Evolutionary conservation across 2,329 filamentous ascomycete species (phyloP).

Genomic region (Blumeria graminis): DNA sequence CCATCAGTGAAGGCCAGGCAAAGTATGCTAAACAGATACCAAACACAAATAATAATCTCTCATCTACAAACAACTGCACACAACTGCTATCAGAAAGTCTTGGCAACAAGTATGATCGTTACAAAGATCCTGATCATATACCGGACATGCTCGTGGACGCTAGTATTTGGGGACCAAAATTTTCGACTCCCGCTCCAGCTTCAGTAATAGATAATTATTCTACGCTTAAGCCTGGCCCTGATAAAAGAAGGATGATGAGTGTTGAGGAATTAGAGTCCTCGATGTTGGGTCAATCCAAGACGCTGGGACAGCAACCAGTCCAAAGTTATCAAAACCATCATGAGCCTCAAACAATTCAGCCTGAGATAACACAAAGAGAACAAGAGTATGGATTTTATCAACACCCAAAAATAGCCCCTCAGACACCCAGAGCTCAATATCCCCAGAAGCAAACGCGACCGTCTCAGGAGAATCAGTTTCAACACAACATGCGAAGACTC

Average conservation of each 20-base stretch:
- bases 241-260: slow-evolving; percentile 64
- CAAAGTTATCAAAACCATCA: slow-evolving; percentile 12
- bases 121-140: slow-evolving; percentile 60
- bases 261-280: slow-evolving; percentile 90
- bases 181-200: slow-evolving; percentile 26
- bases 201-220: slow-evolving; percentile 9
- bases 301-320: slow-evolving; percentile 17
- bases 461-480: slow-evolving; percentile 6
- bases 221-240: slow-evolving; percentile 14
- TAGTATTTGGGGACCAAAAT: slow-evolving; percentile 67
- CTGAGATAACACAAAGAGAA: slow-evolving; percentile 6
- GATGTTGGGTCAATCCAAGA: slow-evolving; percentile 49
- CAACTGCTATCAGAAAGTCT: slow-evolving; percentile 31
- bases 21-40: slow-evolving; percentile 57
- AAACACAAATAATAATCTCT: slow-evolving; percentile 21
- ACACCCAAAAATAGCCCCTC: neutral
- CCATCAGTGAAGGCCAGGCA: slow-evolving; percentile 75
- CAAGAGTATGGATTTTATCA: slow-evolving; percentile 8
- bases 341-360: slow-evolving; percentile 5
- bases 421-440: neutral
- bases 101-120: slow-evolving; percentile 76
- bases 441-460: slow-evolving; percentile 6
- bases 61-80: slow-evolving; percentile 16
- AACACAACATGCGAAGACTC: slow-evolving; percentile 13
- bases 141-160: slow-evolving; percentile 83